These are phyloP conservation scores for Buxus sempervirens DNA, from an alignment of 164 flowering plant genomes.

Conservation along the genomic window DNA sequence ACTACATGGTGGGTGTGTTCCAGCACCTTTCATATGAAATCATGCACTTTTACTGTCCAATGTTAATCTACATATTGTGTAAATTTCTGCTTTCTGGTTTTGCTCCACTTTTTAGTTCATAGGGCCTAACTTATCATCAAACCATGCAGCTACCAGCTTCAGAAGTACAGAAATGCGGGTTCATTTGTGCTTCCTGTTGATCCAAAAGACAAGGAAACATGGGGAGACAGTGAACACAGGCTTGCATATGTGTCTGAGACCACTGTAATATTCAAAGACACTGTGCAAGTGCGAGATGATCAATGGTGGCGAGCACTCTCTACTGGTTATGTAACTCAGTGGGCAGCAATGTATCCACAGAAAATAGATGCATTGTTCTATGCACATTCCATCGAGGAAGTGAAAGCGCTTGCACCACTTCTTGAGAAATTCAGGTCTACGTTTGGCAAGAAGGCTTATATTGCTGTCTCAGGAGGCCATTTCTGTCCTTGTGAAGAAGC, in stretches of 20 bases:
- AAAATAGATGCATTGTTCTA: slow-evolving; percentile 89
- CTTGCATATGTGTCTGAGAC: slow-evolving; percentile 97
- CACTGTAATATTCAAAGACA: slow-evolving; percentile 90
- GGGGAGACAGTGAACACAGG: slow-evolving; percentile 99
- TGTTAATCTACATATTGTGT: neutral
- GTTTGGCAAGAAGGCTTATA: slow-evolving; percentile 83
- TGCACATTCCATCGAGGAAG: slow-evolving; percentile 79
- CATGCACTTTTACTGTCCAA: neutral
- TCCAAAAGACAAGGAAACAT: slow-evolving; percentile 80
- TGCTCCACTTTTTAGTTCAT: neutral
- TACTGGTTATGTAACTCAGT: slow-evolving; percentile 85
- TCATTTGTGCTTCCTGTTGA: slow-evolving; percentile 96
- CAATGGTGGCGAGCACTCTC: slow-evolving; percentile 98
- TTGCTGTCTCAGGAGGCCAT: slow-evolving; percentile 76
- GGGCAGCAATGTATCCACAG: slow-evolving; percentile 97
- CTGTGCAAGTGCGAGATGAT: slow-evolving; percentile 85
- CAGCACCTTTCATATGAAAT: neutral
- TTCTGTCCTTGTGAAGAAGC: slow-evolving; percentile 94
- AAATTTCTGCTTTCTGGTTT: neutral
- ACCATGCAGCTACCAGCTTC: slow-evolving; percentile 86
- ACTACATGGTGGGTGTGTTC: neutral
- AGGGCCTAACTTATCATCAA: neutral
- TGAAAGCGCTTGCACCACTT: slow-evolving; percentile 68
- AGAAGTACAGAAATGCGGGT: slow-evolving; percentile 87
- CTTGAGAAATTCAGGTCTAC: slow-evolving; percentile 80